These are phyloP conservation scores for Leptodontidium sp. DNA, from an alignment of 2,329 filamentous ascomycete species.

Conservation along the genomic window DNA sequence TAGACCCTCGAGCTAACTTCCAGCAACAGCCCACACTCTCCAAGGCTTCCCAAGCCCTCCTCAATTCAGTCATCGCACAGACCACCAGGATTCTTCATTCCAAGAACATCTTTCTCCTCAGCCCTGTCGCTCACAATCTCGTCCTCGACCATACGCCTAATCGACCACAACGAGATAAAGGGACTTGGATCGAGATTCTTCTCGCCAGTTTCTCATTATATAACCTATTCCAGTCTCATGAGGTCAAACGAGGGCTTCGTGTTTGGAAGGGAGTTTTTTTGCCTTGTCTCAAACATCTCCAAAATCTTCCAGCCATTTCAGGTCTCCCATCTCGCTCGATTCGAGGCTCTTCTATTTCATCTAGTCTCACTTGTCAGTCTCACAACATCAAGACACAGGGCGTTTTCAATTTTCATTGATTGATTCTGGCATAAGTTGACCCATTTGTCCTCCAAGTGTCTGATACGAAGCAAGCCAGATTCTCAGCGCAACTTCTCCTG, in stretches of 20 bases:
- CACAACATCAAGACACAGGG: not conserved
- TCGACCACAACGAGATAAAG: not conserved
- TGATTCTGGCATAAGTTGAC: not conserved
- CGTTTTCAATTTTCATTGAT: not conserved
- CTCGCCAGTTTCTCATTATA: too few species aligned
- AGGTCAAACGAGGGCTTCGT: too few species aligned
- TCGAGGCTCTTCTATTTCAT: not conserved
- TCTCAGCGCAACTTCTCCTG: not conserved
- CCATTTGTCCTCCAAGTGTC: not conserved
- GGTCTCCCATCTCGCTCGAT: not conserved
- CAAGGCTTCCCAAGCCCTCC: not conserved
- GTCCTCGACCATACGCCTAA: not conserved
- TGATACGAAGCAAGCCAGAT: not conserved
- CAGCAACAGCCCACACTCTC: not conserved
- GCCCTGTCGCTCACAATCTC: not conserved
- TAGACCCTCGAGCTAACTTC: not conserved
- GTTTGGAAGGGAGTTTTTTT: too few species aligned
- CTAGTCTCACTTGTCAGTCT: not conserved
- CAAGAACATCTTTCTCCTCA: not conserved
- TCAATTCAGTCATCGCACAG: not conserved
- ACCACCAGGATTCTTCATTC: not conserved
- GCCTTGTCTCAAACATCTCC: too few species aligned
- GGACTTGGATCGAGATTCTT: not conserved
- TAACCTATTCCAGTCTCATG: too few species aligned
- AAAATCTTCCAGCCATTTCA: not conserved